Evolutionary conservation across 371 early-diverging fungal genomes (phyloP).

Genomic region (Thermomucor indicae-seudaticae): DNA sequence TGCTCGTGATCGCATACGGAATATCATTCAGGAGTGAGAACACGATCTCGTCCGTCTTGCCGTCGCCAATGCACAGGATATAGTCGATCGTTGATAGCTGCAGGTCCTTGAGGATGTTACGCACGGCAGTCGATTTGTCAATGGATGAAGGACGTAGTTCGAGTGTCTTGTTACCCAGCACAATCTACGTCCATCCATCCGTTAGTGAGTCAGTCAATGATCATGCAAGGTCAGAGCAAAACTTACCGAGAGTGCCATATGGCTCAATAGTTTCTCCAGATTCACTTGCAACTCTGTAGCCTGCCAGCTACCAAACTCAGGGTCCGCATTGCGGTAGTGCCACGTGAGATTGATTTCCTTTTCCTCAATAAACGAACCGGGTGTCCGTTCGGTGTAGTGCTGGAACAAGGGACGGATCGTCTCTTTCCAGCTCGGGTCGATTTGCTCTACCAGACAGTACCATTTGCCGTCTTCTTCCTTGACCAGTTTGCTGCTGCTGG

Average conservation of each 20-base stretch:
- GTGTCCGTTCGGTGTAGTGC: constrained; percentile 93
- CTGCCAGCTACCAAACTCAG: constrained; percentile 79
- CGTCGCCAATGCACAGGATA: constrained; percentile 87
- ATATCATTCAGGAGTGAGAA: constrained; percentile 72
- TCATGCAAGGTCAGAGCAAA: too few species aligned
- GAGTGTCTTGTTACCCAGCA: constrained; percentile 91
- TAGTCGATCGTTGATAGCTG: constrained; percentile 54
- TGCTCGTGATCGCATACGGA: constrained; percentile 70
- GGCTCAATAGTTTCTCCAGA: constrained; percentile 87
- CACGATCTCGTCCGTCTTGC: constrained; percentile 91
- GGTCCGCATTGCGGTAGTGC: constrained; percentile 91
- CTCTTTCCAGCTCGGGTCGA: constrained; percentile 89
- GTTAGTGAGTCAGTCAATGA: too few species aligned
- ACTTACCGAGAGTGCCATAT: constrained; percentile 85
- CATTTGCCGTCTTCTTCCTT: constrained; percentile 66
- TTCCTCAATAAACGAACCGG: constrained; percentile 91
- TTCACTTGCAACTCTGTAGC: constrained; percentile 88
- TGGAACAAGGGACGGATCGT: constrained; percentile 90
- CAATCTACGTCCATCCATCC: constrained; percentile 51
- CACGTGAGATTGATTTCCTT: constrained; percentile 90
- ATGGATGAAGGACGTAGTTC: constrained; percentile 91
- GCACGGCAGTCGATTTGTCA: constrained; percentile 85
- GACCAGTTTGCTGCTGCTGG: constrained; percentile 58
- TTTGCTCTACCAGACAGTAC: constrained; percentile 83
- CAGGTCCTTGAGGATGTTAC: constrained; percentile 84